Evolutionary conservation across 495 filamentous ascomycete species (phyloP), one percentile per base, ranked within the genome.

Genomic region (Penicillium paxilli): DNA sequence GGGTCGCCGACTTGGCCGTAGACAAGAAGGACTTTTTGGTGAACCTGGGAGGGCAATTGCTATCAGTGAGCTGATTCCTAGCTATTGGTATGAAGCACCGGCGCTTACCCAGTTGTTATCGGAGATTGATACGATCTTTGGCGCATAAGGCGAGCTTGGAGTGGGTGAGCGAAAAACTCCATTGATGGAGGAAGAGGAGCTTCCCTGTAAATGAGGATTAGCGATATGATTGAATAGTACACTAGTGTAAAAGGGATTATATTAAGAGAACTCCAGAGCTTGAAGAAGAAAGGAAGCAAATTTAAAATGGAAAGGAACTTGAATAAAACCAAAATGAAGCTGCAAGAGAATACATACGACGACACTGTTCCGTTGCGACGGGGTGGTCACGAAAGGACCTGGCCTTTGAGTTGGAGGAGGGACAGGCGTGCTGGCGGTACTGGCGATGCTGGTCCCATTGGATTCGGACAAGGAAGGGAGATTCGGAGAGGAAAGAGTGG

Each of bases 11-110:
- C 85, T 38, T 88, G 84, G 23, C 92, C 92, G 53, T 85, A 85
- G 19, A 96, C 77, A 28, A 92, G 79, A 5, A 97, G 76, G 12
- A 94, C 83, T 63, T 96, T 96, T 74, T 97, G 92, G 63, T 94
- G 86, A 21, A 92, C 90, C 91, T 95, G 57, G 42, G 49, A 19
- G 25, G 17, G 14, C 46, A 1, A 21, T 26, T 17, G 38, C 51
- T 55, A 49, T 51, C 22, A n/a, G 22, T n/a, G 7, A 17, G 14
- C 16, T 5, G 8, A 12, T 3, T 12, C 7, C 17, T 37, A 2
- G 9, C 12, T 19, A 17, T 16, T 37, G 14, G 16, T 37, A 2
- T n/a, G 5, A 5, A 37, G 33, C 33, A 37, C 17, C 33, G 17
- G 25, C 26, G 67, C 67, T 52, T 78, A 96, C 91, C 89, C 90